Percentiles rank a stretch among this genome's conserved stretches.
phyloP scores from a whole-genome alignment of 495 filamentous ascomycete genomes.

The Evansstolkia leycettana region DNA sequence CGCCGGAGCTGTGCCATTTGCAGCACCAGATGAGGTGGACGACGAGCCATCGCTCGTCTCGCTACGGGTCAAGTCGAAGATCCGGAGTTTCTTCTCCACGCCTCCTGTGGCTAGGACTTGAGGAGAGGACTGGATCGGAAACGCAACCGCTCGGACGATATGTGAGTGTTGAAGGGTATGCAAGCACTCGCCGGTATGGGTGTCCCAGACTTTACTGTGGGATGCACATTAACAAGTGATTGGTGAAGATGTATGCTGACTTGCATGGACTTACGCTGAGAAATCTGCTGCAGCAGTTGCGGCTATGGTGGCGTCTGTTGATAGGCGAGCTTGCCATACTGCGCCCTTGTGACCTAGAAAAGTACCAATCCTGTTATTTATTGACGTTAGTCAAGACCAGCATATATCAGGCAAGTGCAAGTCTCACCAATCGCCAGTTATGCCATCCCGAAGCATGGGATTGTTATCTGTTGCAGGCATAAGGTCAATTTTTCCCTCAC shows the following conservation, averaged over 20 bases:
- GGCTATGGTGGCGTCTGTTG: slow-evolving; percentile 74
- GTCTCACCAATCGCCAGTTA: slow-evolving; percentile 82
- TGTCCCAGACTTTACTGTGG: slow-evolving; percentile 86
- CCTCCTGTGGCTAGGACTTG: slow-evolving; percentile 83
- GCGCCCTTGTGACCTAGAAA: slow-evolving; percentile 97
- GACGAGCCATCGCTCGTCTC: slow-evolving; percentile 29
- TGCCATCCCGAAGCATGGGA: slow-evolving; percentile 93
- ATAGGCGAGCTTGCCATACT: slow-evolving; percentile 88
- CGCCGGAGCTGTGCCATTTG: slow-evolving; percentile 22
- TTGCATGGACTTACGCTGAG: slow-evolving; percentile 54
- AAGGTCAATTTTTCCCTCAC: background rate
- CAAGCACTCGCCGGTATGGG: slow-evolving; percentile 81
- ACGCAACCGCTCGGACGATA: slow-evolving; percentile 87
- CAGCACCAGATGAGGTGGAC: slow-evolving; percentile 16
- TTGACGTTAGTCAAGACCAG: slow-evolving; percentile 2
- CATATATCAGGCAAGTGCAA: background rate
- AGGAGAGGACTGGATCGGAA: slow-evolving; percentile 61
- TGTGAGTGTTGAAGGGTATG: slow-evolving; percentile 83
- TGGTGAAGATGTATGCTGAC: background rate
- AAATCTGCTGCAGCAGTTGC: slow-evolving; percentile 94
- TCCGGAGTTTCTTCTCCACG: slow-evolving; percentile 89
- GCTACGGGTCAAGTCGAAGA: slow-evolving; percentile 66
- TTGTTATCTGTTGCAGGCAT: slow-evolving; percentile 66
- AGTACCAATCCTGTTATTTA: slow-evolving; percentile 73
- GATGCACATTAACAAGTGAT: slow-evolving; percentile 1